These are phyloP conservation scores for Ilyonectria destructans DNA, from an alignment of 2,329 filamentous ascomycete species.

Conservation along the genomic window DNA sequence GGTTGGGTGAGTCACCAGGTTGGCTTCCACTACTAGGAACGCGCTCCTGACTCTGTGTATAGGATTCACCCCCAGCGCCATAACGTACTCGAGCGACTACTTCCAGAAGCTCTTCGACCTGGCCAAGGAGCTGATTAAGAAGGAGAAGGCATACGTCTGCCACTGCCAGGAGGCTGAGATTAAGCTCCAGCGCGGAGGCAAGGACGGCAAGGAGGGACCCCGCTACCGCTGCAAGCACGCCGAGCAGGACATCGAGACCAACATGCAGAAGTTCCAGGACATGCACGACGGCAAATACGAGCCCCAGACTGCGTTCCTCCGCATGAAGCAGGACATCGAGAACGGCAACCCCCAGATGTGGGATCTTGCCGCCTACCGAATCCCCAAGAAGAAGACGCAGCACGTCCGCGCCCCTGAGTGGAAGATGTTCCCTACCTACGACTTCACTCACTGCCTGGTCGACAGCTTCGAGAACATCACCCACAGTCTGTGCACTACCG, in stretches of 20 bases:
- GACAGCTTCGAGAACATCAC: slow-evolving; percentile 95
- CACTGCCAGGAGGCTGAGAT: slow-evolving; percentile 88
- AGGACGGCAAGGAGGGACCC: slow-evolving; percentile 74
- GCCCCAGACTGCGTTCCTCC: slow-evolving; percentile 85
- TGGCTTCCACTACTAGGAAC: neutral
- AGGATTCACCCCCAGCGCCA: slow-evolving; percentile 80
- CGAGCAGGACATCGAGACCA: slow-evolving; percentile 81
- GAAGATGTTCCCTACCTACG: slow-evolving; percentile 96
- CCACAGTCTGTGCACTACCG: slow-evolving; percentile 93
- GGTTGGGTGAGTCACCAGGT: slow-evolving; percentile 66
- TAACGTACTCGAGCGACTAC: slow-evolving; percentile 93
- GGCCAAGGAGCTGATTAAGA: slow-evolving; percentile 85
- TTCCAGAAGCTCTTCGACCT: slow-evolving; percentile 91
- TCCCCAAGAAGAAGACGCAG: slow-evolving; percentile 78
- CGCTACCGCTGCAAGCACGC: slow-evolving; percentile 88
- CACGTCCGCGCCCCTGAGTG: slow-evolving; percentile 90
- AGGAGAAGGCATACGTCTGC: slow-evolving; percentile 86
- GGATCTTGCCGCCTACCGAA: slow-evolving; percentile 93
- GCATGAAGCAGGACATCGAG: slow-evolving; percentile 93
- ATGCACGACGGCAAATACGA: slow-evolving; percentile 96
- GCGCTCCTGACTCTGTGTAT: slow-evolving; percentile 19
- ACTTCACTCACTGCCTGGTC: slow-evolving; percentile 91
- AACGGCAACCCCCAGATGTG: slow-evolving; percentile 95
- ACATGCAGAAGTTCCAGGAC: slow-evolving; percentile 85
- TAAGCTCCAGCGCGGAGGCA: slow-evolving; percentile 88